A percentile compares a stretch with the other conserved stretches of the same genome.
phyloP scores from a whole-genome alignment of 768 basidiomycete species.

The Amanita rimosa region DNA sequence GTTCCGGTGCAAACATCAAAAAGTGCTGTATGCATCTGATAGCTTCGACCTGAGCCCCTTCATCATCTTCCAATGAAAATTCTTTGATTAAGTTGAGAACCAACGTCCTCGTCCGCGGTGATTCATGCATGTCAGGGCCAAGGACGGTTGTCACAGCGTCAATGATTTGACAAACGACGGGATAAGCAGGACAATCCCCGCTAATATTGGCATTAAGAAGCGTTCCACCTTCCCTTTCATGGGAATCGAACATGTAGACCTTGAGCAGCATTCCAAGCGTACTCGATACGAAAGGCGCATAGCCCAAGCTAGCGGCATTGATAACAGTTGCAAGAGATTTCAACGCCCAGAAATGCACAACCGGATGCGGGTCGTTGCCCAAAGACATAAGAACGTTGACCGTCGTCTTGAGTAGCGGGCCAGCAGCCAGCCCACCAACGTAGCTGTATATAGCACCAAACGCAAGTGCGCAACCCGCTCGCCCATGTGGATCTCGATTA shows the following conservation, averaged over 20 bases:
- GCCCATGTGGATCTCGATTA: conserved; percentile 85
- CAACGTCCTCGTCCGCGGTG: conserved; percentile 63
- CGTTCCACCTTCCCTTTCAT: conserved; percentile 88
- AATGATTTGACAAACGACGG: conserved; percentile 83
- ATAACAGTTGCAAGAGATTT: conserved; percentile 79
- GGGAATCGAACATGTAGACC: conserved; percentile 80
- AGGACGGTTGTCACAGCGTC: conserved; percentile 90
- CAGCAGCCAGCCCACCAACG: conserved; percentile 91
- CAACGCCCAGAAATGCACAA: conserved; percentile 92
- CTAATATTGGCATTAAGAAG: conserved; percentile 74
- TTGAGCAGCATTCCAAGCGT: conserved; percentile 88
- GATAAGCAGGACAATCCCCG: conserved; percentile 87
- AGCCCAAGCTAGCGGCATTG: conserved; percentile 84
- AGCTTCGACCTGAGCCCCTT: conserved; percentile 83
- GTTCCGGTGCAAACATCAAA: conserved; percentile 87
- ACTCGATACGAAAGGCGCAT: conserved; percentile 77
- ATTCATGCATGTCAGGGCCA: conserved; percentile 93
- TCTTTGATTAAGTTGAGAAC: conserved; percentile 80
- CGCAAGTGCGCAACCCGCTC: conserved; percentile 89
- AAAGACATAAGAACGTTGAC: conserved; percentile 93
- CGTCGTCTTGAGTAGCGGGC: conserved; percentile 89
- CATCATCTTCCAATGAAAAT: conserved; percentile 78
- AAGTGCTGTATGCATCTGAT: conserved; percentile 96
- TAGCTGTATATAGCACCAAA: conserved; percentile 87
- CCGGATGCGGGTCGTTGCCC: conserved; percentile 90